These are phyloP conservation scores for Raffaelea ambrosiae DNA, from an alignment of 2,329 filamentous ascomycete genomes.

Conservation along the genomic window DNA sequence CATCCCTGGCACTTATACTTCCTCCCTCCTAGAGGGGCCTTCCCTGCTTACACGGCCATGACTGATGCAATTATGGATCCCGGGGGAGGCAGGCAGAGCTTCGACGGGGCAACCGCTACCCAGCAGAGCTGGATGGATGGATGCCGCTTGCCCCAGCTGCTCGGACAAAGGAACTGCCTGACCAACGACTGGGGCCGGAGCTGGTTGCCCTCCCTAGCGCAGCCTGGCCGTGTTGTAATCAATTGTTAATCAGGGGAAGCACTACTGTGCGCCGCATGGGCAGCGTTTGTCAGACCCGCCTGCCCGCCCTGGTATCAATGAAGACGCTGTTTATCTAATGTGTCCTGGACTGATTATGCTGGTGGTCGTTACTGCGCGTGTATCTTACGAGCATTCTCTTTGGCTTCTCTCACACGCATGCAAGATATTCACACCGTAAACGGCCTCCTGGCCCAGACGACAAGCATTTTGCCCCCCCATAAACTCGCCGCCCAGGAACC, in stretches of 20 bases:
- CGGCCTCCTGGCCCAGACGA: no score
- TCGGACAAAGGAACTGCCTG: not conserved
- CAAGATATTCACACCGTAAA: no score
- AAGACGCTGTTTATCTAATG: slow-evolving; percentile 1
- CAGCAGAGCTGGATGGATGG: not conserved
- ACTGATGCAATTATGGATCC: not conserved
- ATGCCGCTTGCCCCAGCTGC: not conserved
- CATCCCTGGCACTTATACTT: no score
- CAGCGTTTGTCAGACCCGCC: no score
- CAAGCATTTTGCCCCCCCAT: no score
- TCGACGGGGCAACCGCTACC: not conserved
- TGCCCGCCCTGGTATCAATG: not conserved
- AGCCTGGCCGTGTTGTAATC: not conserved
- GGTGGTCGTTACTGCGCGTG: not conserved
- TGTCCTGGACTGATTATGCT: slow-evolving; percentile 8
- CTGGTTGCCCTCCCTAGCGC: no score
- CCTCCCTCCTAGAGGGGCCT: no score
- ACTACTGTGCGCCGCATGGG: not conserved
- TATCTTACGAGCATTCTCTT: not conserved
- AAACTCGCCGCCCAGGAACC: no score
- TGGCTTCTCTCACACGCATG: not conserved
- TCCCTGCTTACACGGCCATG: not conserved
- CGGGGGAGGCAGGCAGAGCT: not conserved
- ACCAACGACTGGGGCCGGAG: not conserved
- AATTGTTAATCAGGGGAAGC: slow-evolving; percentile 1